Percentiles rank a stretch among this genome's conserved stretches.
Conservation (phyloP, 345 rosid genomes). For the Populus davidiana region DNA sequence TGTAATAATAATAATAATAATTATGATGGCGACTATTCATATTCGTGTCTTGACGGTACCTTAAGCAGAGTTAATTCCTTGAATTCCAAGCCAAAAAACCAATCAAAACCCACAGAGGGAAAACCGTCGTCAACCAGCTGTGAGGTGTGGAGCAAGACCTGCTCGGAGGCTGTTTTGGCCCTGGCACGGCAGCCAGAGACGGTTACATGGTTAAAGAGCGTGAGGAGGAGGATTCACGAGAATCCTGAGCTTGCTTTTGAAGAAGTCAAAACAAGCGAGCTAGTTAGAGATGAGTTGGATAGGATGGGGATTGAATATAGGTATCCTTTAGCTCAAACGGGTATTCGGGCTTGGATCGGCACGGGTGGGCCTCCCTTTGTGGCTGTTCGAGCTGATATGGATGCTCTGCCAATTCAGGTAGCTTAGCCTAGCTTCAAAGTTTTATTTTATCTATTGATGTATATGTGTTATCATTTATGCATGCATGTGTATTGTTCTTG, state of each 20-base stretch:
- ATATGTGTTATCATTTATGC: background rate
- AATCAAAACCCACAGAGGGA: background rate
- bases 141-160: constrained; percentile 24
- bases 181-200: constrained; percentile 40
- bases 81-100: constrained; percentile 17
- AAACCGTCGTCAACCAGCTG: constrained; percentile 8
- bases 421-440: background rate
- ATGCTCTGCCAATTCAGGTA: constrained; percentile 27
- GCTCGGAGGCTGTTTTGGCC: constrained; percentile 36
- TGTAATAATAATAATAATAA: no score
- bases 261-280: constrained; percentile 27
- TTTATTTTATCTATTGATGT: background rate
- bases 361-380: constrained; percentile 20
- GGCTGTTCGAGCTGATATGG: constrained; percentile 30
- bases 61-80: background rate
- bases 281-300: constrained; percentile 24
- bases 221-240: constrained; percentile 25
- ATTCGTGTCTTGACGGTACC: constrained; percentile 4
- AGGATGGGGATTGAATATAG: constrained; percentile 19
- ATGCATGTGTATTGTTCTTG: background rate
- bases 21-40: background rate
- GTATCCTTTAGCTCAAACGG: constrained; percentile 27
- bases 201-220: constrained; percentile 21
- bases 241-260: constrained; percentile 28
- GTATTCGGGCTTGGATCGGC: constrained; percentile 22